Percentiles rank a stretch among this genome's conserved stretches.
phyloP scores from a whole-genome alignment of 495 filamentous ascomycete species.

The Penicillium dipodomyicola region DNA sequence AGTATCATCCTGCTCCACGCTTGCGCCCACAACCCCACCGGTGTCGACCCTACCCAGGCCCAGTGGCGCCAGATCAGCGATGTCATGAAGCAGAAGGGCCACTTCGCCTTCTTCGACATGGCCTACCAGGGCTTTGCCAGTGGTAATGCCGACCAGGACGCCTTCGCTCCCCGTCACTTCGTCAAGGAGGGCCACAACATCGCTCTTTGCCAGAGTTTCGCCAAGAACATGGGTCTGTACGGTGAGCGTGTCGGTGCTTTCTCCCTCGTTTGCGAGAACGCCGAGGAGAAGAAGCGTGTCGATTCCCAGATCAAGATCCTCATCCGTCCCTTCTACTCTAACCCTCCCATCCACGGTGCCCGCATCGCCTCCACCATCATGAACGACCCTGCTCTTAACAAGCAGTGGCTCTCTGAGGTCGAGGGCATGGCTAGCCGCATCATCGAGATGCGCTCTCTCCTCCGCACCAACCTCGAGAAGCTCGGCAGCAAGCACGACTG shows the following conservation, averaged over 20 bases:
- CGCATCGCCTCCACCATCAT: conserved; percentile 92
- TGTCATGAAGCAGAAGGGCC: conserved; percentile 81
- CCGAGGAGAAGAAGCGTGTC: conserved; percentile 92
- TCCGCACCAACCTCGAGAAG: conserved; percentile 91
- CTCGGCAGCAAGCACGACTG: conserved; percentile 94
- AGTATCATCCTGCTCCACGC: conserved; percentile 92
- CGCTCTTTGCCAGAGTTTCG: conserved; percentile 89
- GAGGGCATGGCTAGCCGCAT: conserved; percentile 99
- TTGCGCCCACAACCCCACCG: conserved; percentile 98
- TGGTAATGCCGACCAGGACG: conserved; percentile 87
- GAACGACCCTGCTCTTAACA: conserved; percentile 79
- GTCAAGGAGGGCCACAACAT: conserved; percentile 88
- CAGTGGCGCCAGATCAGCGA: conserved; percentile 94
- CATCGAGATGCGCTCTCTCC: conserved; percentile 91
- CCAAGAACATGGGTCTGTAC: conserved; percentile 99
- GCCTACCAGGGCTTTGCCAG: conserved; percentile 98
- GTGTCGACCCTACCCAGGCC: conserved; percentile 86
- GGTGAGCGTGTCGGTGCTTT: conserved; percentile 98
- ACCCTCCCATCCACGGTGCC: conserved; percentile 93
- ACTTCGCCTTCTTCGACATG: conserved; percentile 99
- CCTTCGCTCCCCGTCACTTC: conserved; percentile 89
- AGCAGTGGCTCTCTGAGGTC: conserved; percentile 94
- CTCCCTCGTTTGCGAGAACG: conserved; percentile 78
- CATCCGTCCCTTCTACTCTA: conserved; percentile 95
- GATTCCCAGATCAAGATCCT: conserved; percentile 99